phyloP scores from a whole-genome alignment of 306 rosid species.

The Biancaea sappan region DNA sequence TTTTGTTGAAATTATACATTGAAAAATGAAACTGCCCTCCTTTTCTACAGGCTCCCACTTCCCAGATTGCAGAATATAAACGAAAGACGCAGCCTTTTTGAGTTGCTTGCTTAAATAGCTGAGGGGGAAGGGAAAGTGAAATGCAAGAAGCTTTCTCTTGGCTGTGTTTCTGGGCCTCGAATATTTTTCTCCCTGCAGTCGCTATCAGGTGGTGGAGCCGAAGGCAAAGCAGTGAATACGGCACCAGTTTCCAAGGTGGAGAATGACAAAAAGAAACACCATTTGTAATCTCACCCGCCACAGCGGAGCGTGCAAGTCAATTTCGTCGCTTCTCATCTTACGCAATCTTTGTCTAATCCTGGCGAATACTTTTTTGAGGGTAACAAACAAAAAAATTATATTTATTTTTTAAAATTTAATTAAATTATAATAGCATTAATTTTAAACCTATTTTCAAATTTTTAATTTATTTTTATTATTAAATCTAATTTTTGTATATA shows the following conservation, averaged over 20 bases:
- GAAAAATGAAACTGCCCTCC: not conserved
- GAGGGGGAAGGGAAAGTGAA: conserved; percentile 46
- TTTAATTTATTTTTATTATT: too few species aligned
- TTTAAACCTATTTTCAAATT: too few species aligned
- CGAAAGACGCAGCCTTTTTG: conserved; percentile 40
- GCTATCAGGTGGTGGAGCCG: conserved; percentile 30
- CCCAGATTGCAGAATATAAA: conserved; percentile 29
- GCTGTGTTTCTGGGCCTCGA: not conserved
- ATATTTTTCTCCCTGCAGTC: conserved; percentile 22
- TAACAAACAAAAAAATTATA: too few species aligned
- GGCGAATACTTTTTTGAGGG: too few species aligned
- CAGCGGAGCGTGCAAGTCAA: conserved; percentile 41
- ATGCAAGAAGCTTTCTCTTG: conserved; percentile 23
- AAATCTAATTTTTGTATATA: too few species aligned
- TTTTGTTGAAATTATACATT: not conserved
- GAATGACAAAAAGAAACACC: conserved; percentile 48
- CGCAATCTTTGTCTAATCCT: not conserved
- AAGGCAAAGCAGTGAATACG: conserved; percentile 42
- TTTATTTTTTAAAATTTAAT: too few species aligned
- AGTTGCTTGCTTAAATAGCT: not conserved
- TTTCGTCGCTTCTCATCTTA: not conserved
- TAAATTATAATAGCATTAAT: too few species aligned
- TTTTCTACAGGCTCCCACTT: not conserved
- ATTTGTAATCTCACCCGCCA: conserved; percentile 29
- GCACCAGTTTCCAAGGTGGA: conserved; percentile 42